Conservation (phyloP, 371 early-diverging fungal genomes). For the Coemansia sp. region DNA sequence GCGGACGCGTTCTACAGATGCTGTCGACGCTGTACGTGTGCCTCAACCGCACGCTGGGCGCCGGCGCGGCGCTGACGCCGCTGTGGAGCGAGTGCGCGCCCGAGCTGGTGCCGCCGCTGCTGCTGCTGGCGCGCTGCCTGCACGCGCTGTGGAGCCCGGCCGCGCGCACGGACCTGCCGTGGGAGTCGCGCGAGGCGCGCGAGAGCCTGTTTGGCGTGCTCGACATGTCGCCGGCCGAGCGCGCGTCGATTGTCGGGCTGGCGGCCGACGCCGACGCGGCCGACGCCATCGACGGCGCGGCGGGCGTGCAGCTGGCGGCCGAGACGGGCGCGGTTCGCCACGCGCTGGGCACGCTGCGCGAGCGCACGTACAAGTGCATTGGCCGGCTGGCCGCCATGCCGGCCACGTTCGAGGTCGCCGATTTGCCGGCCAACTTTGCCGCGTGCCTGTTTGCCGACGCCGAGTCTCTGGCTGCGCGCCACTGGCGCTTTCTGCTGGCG, state of each 20-base stretch:
- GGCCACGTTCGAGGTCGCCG: slow-evolving; percentile 13
- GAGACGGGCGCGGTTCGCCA: slow-evolving; percentile 25
- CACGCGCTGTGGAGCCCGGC: slow-evolving; percentile 44
- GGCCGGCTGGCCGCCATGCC: slow-evolving; percentile 29
- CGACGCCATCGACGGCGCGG: background rate
- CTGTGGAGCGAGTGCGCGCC: slow-evolving; percentile 34
- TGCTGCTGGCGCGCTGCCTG: slow-evolving; percentile 32
- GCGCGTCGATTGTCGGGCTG: slow-evolving; percentile 12
- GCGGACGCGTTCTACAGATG: slow-evolving; percentile 11
- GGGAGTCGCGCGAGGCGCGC: slow-evolving; percentile 33
- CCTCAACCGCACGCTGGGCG: slow-evolving; percentile 32
- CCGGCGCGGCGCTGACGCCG: slow-evolving; percentile 6
- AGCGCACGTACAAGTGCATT: slow-evolving; percentile 36
- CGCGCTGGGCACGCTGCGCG: slow-evolving; percentile 23
- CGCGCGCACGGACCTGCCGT: slow-evolving; percentile 22
- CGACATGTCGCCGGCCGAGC: slow-evolving; percentile 27
- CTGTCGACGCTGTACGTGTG: slow-evolving; percentile 31
- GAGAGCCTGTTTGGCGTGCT: slow-evolving; percentile 33
- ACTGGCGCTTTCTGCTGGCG: slow-evolving; percentile 34
- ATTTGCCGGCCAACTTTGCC: slow-evolving; percentile 21
- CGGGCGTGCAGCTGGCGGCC: slow-evolving; percentile 2
- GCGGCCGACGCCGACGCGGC: background rate
- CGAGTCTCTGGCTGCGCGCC: slow-evolving; percentile 22
- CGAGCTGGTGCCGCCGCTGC: slow-evolving; percentile 23
- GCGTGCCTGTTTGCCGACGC: slow-evolving; percentile 37